A percentile compares a stretch with the other conserved stretches of the same genome.
phyloP scores from a whole-genome alignment of 306 rosid species.

The Prosopis cineraria region DNA sequence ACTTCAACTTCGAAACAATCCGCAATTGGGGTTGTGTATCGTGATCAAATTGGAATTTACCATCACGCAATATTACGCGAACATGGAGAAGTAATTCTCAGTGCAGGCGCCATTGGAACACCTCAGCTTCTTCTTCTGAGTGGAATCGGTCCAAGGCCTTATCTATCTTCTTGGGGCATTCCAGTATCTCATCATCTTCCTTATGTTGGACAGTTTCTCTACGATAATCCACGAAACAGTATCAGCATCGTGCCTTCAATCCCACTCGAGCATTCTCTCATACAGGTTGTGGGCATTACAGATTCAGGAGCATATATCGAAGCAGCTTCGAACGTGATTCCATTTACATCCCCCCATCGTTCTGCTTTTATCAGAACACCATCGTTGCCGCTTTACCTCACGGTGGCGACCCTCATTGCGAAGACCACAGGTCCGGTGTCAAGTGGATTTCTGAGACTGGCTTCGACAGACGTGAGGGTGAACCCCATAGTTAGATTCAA shows the following conservation, averaged over 20 bases:
- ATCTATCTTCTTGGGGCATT: slow-evolving; percentile 81
- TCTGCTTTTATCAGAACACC: slow-evolving; percentile 54
- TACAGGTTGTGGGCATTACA: slow-evolving; percentile 3
- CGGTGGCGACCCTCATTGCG: slow-evolving; percentile 76
- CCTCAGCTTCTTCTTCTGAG: slow-evolving; percentile 88
- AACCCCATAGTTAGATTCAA: slow-evolving; percentile 82
- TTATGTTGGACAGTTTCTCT: slow-evolving; percentile 72
- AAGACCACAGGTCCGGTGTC: slow-evolving; percentile 76
- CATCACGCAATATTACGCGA: slow-evolving; percentile 65
- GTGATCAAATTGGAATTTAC: slow-evolving; percentile 53
- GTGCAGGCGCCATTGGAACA: slow-evolving; percentile 86
- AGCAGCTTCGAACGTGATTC: neutral
- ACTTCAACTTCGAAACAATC: slow-evolving; percentile 22
- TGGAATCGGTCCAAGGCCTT: slow-evolving; percentile 78
- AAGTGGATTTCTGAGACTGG: slow-evolving; percentile 59
- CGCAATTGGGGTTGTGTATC: slow-evolving; percentile 64
- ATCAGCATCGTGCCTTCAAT: slow-evolving; percentile 69
- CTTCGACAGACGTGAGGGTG: slow-evolving; percentile 56
- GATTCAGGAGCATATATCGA: slow-evolving; percentile 8
- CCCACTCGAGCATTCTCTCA: slow-evolving; percentile 4
- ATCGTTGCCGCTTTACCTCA: slow-evolving; percentile 58
- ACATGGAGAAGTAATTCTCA: slow-evolving; percentile 70
- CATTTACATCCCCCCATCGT: neutral
- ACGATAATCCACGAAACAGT: slow-evolving; percentile 86
- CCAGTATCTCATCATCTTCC: slow-evolving; percentile 75